Evolutionary conservation across 148 eudicot genomes (phyloP).

Genomic region (Talinum fruticosum): DNA sequence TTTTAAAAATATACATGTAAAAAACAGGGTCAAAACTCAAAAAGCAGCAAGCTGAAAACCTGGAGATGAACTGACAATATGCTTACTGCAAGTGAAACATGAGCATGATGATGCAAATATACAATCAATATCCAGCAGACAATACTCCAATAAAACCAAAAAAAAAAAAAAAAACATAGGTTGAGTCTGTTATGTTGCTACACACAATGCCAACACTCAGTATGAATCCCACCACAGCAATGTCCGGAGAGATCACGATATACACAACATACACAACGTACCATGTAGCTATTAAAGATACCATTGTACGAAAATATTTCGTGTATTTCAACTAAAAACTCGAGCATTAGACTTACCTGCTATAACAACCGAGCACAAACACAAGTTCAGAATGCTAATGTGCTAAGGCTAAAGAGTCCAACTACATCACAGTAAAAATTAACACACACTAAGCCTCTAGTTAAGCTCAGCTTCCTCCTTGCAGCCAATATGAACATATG

Average conservation of each 20-base stretch:
- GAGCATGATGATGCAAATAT: background rate
- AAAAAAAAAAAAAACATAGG: background rate
- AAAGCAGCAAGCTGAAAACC: too few relatives aligned
- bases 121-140: background rate
- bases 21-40: too few relatives aligned
- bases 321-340: background rate
- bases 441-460: background rate
- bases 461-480: background rate
- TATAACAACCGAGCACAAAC: background rate
- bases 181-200: background rate
- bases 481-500: background rate
- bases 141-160: background rate
- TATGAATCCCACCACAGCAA: background rate
- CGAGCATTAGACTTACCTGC: background rate
- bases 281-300: background rate
- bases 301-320: too few relatives aligned
- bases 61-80: too few relatives aligned
- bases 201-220: background rate
- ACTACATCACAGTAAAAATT: background rate
- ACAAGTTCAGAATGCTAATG: background rate
- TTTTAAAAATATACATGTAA: too few relatives aligned
- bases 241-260: background rate
- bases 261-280: background rate
- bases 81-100: too few relatives aligned
- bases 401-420: constrained; percentile 5